Conservation (phyloP, 805 yeast genomes). For the Candida ovalis region DNA sequence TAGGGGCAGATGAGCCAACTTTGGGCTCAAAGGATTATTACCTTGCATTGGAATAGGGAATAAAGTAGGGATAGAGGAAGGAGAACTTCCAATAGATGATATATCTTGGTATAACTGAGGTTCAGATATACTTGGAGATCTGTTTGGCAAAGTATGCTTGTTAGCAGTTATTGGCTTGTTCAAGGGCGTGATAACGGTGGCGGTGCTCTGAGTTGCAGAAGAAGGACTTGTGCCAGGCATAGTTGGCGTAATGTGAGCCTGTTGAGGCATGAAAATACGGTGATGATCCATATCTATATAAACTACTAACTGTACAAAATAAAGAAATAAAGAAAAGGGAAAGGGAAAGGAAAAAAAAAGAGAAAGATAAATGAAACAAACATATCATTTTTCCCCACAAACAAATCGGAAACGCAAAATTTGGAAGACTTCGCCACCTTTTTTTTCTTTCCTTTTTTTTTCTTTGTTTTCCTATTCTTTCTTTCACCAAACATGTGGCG, state of each 20-base stretch:
- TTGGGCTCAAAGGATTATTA: conserved; percentile 7
- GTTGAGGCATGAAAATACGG: not conserved
- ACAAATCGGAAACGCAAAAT: no score
- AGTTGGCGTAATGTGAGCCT: not conserved
- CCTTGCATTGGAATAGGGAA: conserved; percentile 1
- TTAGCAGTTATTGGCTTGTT: conserved; percentile 18
- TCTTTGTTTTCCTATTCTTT: no score
- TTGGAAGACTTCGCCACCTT: not conserved
- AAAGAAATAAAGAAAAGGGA: not conserved
- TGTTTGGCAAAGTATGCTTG: conserved; percentile 21
- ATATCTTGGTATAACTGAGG: conserved; percentile 6
- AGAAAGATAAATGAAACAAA: not conserved
- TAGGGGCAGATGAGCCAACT: conserved; percentile 7
- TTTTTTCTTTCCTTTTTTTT: not conserved
- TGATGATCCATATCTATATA: not conserved
- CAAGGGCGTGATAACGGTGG: conserved; percentile 14
- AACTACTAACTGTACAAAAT: not conserved
- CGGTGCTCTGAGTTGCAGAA: conserved; percentile 2
- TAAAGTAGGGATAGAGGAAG: not conserved
- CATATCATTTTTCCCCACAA: no score
- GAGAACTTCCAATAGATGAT: not conserved
- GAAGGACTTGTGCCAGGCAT: conserved; percentile 2
- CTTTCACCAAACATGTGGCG: no score
- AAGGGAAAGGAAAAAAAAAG: not conserved
- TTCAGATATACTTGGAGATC: conserved; percentile 21